phyloP scores from a whole-genome alignment of 805 yeast genomes.

The Candida pini region DNA sequence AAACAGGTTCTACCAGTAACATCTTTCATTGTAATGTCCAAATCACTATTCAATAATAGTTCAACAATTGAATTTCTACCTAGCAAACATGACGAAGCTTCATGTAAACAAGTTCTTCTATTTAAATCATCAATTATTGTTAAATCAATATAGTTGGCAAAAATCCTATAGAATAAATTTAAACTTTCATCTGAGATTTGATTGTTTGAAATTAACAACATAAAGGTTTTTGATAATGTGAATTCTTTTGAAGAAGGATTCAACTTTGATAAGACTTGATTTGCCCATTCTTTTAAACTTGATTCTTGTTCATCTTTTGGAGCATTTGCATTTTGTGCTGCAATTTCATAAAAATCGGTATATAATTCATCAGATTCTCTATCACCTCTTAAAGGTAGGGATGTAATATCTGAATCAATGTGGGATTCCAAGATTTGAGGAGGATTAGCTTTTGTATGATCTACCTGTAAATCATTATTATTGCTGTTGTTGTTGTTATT shows the following conservation, averaged over 20 bases:
- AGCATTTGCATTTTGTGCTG: constrained; percentile 31
- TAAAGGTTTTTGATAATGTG: constrained; percentile 64
- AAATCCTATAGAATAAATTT: constrained; percentile 42
- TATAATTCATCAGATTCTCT: constrained; percentile 62
- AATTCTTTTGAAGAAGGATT: constrained; percentile 34
- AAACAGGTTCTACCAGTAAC: constrained; percentile 74
- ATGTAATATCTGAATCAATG: constrained; percentile 2
- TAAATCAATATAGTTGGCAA: constrained; percentile 53
- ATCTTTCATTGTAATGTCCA: constrained; percentile 41
- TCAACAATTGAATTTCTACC: constrained; percentile 23
- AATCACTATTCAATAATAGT: constrained; percentile 20
- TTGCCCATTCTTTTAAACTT: constrained; percentile 32
- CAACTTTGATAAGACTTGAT: constrained; percentile 40
- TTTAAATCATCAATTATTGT: constrained; percentile 64
- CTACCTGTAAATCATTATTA: background rate
- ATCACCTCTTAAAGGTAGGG: constrained; percentile 1
- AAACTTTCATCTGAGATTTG: constrained; percentile 60
- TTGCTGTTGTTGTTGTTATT: background rate
- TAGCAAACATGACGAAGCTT: constrained; percentile 36
- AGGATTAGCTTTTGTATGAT: no score
- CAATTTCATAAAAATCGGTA: constrained; percentile 50
- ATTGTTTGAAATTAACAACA: constrained; percentile 58
- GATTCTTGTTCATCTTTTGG: constrained; percentile 28
- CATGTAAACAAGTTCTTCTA: constrained; percentile 72
- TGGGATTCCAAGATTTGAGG: no score